Evolutionary conservation across 192 early-diverging fungal species (phyloP), one percentile per base, ranked within the genome.

Genomic region (Podila horticola): DNA sequence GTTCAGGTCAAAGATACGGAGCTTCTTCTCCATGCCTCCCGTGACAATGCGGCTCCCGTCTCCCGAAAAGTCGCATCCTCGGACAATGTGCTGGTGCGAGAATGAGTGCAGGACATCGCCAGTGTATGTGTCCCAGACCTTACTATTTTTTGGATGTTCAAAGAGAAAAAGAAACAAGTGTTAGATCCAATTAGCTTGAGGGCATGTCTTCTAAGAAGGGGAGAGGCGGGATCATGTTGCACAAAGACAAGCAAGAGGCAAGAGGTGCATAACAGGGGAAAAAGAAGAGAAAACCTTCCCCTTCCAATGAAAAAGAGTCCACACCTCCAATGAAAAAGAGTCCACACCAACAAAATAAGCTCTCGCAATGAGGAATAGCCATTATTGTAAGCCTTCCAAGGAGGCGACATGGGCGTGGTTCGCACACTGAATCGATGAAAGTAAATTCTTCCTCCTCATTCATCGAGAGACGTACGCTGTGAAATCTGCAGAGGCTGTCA

Each of bases 401-500:
- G 13, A 12, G 15, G n/a, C n/a, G n/a, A 15, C 41, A 15, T 12
- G 11, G 36, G 41, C n/a, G 15, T 45, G 41, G 34, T 36, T 13
- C 13, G 15, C 41, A 15, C 41, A 15, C 15, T 45, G 41, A 12
- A 45, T 45, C 1, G 5, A 0, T 45, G 13, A 45, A 12, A 12
- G 3, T 41, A 0, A 17, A 45, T 6, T 55, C 55, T 22, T 55
- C 24, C 24, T 22, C 65, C 38, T 63, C 66, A 19, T 58, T 26
- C 41, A 66, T 17, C 5, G 15, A 26, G 41, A 49, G 24, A 86
- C 91, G 74, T 89, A 91, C 82, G 92, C 94, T 48, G 94, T 93
- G 83, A 96, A 97, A 84, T 97, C 96, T 28, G 95, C 96, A 2
- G 95, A 96, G n/a, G 92, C 96, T 9, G 96, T 97, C 5, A 96